Base-by-base conservation (phyloP, 192 early-diverging fungal species). In the Dispira parvispora region DNA sequence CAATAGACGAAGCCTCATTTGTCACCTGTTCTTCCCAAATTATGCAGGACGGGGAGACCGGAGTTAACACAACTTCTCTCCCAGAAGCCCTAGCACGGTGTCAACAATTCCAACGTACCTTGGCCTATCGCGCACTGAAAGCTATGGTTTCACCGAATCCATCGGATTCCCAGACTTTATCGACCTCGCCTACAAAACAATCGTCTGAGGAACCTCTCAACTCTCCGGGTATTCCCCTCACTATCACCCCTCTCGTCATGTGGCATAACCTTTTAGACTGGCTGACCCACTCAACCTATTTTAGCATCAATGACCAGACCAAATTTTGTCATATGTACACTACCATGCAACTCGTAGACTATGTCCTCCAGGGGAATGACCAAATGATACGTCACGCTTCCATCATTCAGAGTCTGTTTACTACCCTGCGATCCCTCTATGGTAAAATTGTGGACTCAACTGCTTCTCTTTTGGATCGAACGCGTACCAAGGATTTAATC, bases 401-500 rank as follows among this genome's bases (percentile, higher is more conserved):
- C 18, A 21, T 55, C 11, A 25, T 25, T 1, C 25, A 55, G 3
- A 21, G 9, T 14, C 21, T 55, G 25, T 21, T 55, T 27, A 18
- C 12, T 21, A 28, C 21, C 2, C 53, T 55, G 53, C 53, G 53
- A 3, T 13, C 18, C 3, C 58, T 61, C 14, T 43, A 44, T 18
- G 42, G 58, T 44, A 38, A 45, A 42, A 61, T 61, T 45, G 12
- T 61, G 16, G 58, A 61, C n/a, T 13, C 43, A 11, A 43, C n/a
- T 23, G 58, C 58, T 20, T 42, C 58, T 2, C 45, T 61, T 61
- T 38, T 61, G 43, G 58, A 61, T 12, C 58, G 58, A 16, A 44
- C 58, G 5, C 28, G 58, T 12, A 25, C 43, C 12, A 61, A 61
- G n/a, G 58, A 61, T 61, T 20, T 43, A 8, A 32, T 61, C 38